Evolutionary conservation across 345 rosid species (phyloP), one percentile per base, ranked within the genome.

Genomic region (Salix suchowensis): DNA sequence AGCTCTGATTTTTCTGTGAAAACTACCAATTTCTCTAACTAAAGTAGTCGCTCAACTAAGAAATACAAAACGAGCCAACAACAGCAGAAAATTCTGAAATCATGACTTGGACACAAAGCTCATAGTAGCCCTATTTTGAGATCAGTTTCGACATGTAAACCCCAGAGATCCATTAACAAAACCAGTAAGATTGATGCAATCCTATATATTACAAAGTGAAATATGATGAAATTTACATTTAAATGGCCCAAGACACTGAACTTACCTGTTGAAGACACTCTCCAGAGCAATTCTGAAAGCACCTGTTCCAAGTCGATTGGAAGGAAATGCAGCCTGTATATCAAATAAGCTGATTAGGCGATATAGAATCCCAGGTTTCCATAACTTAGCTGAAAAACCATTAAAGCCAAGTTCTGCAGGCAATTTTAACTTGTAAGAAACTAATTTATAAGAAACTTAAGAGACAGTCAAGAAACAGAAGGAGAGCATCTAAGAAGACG

Each of bases 251-350:
- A 32, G 24, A 58, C 3, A 71, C 48, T 55, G 36, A 76, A 10
- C 68, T 69, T 58, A 87, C 90, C 86, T 84, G 74, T 85, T 85
- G 84, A 85, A 88, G 68, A 88, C 58, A 66, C 80, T 82, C 61
- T 85, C 85, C 58, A 85, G 61, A 36, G 88, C 86, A 77, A 85
- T 88, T 77, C 88, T 84, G 42, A 85, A 88, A 72, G 90, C 86
- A 62, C 90, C 87, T 80, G 82, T 72, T 73, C 90, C 86, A 73
- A 87, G 86, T 36, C 85, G 87, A 71, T 80, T 26, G 1, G 86
- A 64, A 11, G 87, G 81, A 72, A 85, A 88, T 50, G 86, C 85
- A 74, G 87, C 87, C 86, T 88, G 81, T 46, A 70, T 48, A 64
- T 68, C 18, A 12, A 66, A 19, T 62, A 36, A 36, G 34, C 36